Conservation (phyloP, 805 yeast species). For the Limtongozyma cylindracea region DNA sequence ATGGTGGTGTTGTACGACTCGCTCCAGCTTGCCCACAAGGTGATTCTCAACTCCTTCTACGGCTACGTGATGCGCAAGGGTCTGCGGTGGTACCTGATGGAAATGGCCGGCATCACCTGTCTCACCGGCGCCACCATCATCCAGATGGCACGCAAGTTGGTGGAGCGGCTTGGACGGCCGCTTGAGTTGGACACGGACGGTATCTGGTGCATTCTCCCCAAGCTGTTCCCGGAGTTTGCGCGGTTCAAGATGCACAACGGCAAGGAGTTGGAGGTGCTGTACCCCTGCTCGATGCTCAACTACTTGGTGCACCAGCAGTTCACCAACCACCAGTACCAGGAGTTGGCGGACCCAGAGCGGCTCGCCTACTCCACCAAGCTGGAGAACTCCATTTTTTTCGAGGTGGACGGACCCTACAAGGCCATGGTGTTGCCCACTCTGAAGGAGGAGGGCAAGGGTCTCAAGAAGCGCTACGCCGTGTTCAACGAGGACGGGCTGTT, state of each 20-base stretch:
- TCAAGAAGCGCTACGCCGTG: constrained; percentile 92
- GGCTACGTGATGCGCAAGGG: constrained; percentile 99
- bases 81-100: constrained; percentile 98
- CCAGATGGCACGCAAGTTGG: constrained; percentile 85
- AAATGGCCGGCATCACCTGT: constrained; percentile 99
- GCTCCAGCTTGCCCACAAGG: constrained; percentile 88
- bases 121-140: constrained; percentile 93
- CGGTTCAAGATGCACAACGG: constrained; percentile 52
- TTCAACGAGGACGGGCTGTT: constrained; percentile 83
- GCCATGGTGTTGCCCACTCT: constrained; percentile 97
- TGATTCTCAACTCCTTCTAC: constrained; percentile 84
- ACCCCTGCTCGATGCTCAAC: constrained; percentile 92
- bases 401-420: constrained; percentile 94
- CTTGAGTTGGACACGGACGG: constrained; percentile 96
- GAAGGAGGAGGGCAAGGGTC: constrained; percentile 89
- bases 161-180: constrained; percentile 86
- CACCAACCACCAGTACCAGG: constrained; percentile 90
- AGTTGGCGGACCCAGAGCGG: constrained; percentile 40
- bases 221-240: constrained; percentile 79
- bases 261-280: constrained; percentile 50
- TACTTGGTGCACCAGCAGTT: constrained; percentile 76
- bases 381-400: constrained; percentile 90
- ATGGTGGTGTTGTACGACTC: constrained; percentile 90
- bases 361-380: constrained; percentile 52
- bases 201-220: constrained; percentile 95